These are phyloP conservation scores for Pseudocercospora pini-densiflorae DNA, from an alignment of 2,329 filamentous ascomycete species.

Conservation along the genomic window DNA sequence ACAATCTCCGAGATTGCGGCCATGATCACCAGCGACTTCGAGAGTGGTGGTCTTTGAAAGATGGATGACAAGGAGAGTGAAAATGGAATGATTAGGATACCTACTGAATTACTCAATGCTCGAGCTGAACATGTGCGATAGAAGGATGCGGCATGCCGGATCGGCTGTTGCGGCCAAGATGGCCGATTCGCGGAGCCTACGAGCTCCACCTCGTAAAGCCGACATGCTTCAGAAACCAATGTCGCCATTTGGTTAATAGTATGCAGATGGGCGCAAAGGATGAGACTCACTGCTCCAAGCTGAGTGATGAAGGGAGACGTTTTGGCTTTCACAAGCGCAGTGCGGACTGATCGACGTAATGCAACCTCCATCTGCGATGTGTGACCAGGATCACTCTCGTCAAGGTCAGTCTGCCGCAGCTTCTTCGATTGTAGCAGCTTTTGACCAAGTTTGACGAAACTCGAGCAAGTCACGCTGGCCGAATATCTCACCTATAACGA, in stretches of 20 bases:
- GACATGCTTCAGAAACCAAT: neutral
- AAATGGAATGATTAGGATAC: slow-evolving; percentile 14
- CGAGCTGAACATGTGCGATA: neutral
- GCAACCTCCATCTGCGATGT: neutral
- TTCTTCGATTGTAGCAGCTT: neutral
- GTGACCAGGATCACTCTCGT: neutral
- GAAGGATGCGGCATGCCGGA: neutral
- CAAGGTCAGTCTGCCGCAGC: neutral
- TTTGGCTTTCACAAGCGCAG: neutral
- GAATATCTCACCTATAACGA: slow-evolving; percentile 84
- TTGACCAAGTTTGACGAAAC: slow-evolving; percentile 56
- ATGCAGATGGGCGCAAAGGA: neutral
- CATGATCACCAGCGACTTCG: slow-evolving; percentile 18
- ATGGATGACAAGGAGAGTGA: neutral
- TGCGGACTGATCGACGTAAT: neutral
- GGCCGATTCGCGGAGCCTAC: slow-evolving; percentile 1
- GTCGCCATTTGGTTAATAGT: neutral
- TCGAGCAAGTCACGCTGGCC: slow-evolving; percentile 85
- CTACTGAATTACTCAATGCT: slow-evolving; percentile 12
- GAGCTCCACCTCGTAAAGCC: neutral
- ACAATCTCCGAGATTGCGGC: slow-evolving; percentile 33
- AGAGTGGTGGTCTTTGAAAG: neutral
- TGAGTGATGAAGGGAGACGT: neutral
- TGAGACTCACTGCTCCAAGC: neutral
- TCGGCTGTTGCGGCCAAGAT: neutral